Percentiles rank a stretch among this genome's conserved stretches.
Conservation (phyloP, 805 yeast genomes). For the Candida tibetensis region DNA sequence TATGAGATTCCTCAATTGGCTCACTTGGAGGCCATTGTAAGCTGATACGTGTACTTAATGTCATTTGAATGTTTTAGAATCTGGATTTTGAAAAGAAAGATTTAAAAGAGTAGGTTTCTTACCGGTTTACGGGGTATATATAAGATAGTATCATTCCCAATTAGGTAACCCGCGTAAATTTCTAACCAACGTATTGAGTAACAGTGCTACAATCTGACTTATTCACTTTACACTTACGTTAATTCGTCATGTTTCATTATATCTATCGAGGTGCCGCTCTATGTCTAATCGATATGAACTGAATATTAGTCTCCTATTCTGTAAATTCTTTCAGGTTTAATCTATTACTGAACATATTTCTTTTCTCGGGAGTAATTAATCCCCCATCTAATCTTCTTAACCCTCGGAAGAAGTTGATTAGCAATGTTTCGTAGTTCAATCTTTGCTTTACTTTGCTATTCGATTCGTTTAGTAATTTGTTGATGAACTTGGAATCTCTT, state of each 20-base stretch:
- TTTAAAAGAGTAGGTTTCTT: no score
- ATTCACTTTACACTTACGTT: no score
- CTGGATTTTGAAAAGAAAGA: no score
- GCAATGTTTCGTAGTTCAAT: conserved; percentile 32
- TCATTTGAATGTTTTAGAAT: no score
- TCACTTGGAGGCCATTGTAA: conserved; percentile 50
- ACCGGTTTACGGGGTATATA: no score
- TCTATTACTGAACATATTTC: conserved; percentile 2
- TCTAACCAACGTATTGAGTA: no score
- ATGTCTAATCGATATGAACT: not conserved
- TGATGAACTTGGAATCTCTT: conserved; percentile 33
- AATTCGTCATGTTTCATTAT: no score
- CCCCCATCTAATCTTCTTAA: conserved; percentile 40
- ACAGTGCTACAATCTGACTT: no score
- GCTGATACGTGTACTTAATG: conserved; percentile 47
- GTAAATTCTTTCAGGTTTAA: not conserved
- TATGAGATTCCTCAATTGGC: conserved; percentile 44
- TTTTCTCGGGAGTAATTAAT: conserved; percentile 15
- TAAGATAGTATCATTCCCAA: no score
- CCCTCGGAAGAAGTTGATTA: conserved; percentile 31
- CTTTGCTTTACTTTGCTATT: conserved; percentile 22
- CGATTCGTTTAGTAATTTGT: conserved; percentile 19
- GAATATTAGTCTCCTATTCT: not conserved
- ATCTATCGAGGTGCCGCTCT: no score
- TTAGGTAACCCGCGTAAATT: not conserved